Conservation (phyloP, 768 basidiomycete genomes). For the Fomitopsis serialis region DNA sequence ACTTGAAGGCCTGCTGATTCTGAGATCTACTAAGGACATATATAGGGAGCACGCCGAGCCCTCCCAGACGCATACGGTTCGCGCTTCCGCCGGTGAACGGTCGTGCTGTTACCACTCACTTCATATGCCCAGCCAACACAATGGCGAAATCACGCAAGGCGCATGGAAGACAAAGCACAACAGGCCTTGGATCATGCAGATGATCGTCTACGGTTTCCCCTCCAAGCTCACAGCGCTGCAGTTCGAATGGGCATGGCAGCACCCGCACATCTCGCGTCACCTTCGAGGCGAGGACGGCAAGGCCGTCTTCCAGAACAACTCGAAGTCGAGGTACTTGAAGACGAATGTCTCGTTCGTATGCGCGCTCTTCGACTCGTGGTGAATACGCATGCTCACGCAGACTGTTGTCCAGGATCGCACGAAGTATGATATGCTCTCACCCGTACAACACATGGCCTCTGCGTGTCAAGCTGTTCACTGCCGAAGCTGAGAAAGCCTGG, state of each 20-base stretch:
- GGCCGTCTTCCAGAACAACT: slow-evolving; percentile 31
- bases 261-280: slow-evolving; percentile 66
- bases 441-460: slow-evolving; percentile 74
- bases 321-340: slow-evolving; percentile 28
- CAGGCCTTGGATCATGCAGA: slow-evolving; percentile 78
- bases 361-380: background rate
- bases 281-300: slow-evolving; percentile 41
- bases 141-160: slow-evolving; percentile 69
- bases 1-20: background rate
- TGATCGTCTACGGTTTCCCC: slow-evolving; percentile 83
- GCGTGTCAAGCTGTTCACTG: slow-evolving; percentile 69
- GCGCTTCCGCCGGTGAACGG: slow-evolving; percentile 3
- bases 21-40: slow-evolving; percentile 49
- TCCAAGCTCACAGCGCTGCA: slow-evolving; percentile 69
- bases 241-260: slow-evolving; percentile 88
- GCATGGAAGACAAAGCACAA: slow-evolving; percentile 58
- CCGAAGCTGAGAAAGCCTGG: slow-evolving; percentile 56
- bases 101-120: background rate
- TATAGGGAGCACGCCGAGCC: slow-evolving; percentile 68
- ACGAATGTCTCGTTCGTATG: slow-evolving; percentile 41
- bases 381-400: background rate
- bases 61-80: slow-evolving; percentile 59
- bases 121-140: slow-evolving; percentile 55
- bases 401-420: slow-evolving; percentile 42
- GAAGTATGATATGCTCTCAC: slow-evolving; percentile 54